phyloP scores from a whole-genome alignment of 768 basidiomycete genomes.

The Suillus luteus region DNA sequence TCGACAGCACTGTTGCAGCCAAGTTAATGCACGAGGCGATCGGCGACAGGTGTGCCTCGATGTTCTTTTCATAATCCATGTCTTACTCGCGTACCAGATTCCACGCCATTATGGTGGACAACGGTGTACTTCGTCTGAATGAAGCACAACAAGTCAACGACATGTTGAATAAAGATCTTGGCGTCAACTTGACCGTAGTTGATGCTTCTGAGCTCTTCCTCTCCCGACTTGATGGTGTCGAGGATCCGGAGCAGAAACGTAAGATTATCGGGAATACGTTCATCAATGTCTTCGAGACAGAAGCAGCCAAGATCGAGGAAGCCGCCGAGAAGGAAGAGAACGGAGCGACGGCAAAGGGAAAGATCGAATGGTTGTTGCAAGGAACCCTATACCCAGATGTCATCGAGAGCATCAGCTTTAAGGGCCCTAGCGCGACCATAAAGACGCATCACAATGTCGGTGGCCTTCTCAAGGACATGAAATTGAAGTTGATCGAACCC shows the following conservation, averaged over 20 bases:
- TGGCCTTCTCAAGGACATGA: slow-evolving; percentile 95
- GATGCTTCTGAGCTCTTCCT: slow-evolving; percentile 96
- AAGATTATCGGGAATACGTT: slow-evolving; percentile 99
- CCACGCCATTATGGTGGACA: slow-evolving; percentile 99
- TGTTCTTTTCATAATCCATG: slow-evolving; percentile 1
- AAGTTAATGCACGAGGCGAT: slow-evolving; percentile 99
- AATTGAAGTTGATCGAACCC: slow-evolving; percentile 97
- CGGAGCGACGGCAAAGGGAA: slow-evolving; percentile 76
- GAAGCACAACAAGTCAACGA: slow-evolving; percentile 89
- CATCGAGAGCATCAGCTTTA: slow-evolving; percentile 99
- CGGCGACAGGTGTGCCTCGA: slow-evolving; percentile 74
- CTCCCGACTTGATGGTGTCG: slow-evolving; percentile 81
- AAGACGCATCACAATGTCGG: slow-evolving; percentile 99
- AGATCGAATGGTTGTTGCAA: slow-evolving; percentile 96
- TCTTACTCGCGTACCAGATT: slow-evolving; percentile 54
- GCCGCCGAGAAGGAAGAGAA: slow-evolving; percentile 74
- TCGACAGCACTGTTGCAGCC: slow-evolving; percentile 97
- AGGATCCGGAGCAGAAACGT: slow-evolving; percentile 96
- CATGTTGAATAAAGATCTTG: slow-evolving; percentile 92
- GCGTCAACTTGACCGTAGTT: slow-evolving; percentile 94
- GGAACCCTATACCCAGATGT: slow-evolving; percentile 99
- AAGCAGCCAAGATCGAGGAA: slow-evolving; percentile 87
- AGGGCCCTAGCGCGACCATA: slow-evolving; percentile 98
- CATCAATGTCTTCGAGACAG: slow-evolving; percentile 95
- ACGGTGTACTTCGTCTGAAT: slow-evolving; percentile 91